Evolutionary conservation across 73 alveolate genomes (phyloP).

Genomic region (Tetrahymena malaccensis): DNA sequence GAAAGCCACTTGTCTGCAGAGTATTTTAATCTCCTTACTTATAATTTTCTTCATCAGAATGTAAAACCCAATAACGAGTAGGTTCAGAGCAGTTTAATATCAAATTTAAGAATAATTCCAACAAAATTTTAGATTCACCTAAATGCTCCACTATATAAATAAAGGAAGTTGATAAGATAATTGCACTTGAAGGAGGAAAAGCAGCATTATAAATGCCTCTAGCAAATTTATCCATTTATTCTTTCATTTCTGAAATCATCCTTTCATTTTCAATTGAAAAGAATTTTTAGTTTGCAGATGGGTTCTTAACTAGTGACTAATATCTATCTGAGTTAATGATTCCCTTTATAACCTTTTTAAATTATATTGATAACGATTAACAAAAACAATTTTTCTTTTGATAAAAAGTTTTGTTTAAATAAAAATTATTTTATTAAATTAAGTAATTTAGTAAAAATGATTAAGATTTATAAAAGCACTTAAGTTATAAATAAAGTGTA

Average conservation of each 20-base stretch:
- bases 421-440: too few species aligned
- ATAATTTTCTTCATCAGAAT: slow-evolving; percentile 2
- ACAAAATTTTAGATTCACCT: slow-evolving; percentile 16
- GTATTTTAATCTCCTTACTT: background rate
- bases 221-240: slow-evolving; percentile 7
- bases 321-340: background rate
- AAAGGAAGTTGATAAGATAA: background rate
- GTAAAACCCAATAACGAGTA: slow-evolving; percentile 23
- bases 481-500: too few species aligned
- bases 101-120: slow-evolving; percentile 17
- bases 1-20: background rate
- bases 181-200: slow-evolving; percentile 9
- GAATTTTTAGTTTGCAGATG: slow-evolving; percentile 7
- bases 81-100: slow-evolving; percentile 2
- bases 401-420: too few species aligned
- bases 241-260: slow-evolving; percentile 23
- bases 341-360: background rate
- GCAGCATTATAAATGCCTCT: slow-evolving; percentile 28
- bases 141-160: slow-evolving; percentile 20
- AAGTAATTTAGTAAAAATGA: too few species aligned
- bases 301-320: background rate
- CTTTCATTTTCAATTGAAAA: slow-evolving; percentile 40
- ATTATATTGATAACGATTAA: too few species aligned
- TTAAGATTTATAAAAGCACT: too few species aligned
- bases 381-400: too few species aligned